Evolutionary conservation across 1,284 basidiomycete species (phyloP), one percentile per base, ranked within the genome.

Genomic region (Apiotrichum domesticum): DNA sequence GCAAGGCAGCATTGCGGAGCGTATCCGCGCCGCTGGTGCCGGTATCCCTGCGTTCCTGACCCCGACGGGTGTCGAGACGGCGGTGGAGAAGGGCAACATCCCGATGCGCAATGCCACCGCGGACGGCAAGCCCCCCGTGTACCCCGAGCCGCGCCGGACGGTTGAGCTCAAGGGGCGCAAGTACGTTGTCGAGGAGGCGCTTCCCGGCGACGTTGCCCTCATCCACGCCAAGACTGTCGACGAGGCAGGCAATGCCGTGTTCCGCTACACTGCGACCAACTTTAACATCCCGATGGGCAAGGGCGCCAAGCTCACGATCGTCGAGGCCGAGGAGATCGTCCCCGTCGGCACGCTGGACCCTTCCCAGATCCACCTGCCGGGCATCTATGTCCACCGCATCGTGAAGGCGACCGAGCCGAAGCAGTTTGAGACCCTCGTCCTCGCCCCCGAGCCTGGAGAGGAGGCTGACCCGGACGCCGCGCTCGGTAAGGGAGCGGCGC

Each of bases 41-140:
- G 93, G 93, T 53, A 92, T 95, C 61, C 93, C 93, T 4, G 93
- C 88, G 6, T 95, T 97, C 80, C 97, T 83, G 77, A 97, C 91
- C 1, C 92, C 91, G 1, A 95, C 93, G 1, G 93, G 92, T 33
- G 87, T 86, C 15, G 84, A 82, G n/a, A 91, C 89, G 11, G 87
- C 88, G 2, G 83, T 90, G 2, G 87, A 90, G 52, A 55, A 61
- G 14, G 75, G 79, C 81, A 57, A 84, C 7, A 88, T 91, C 63
- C 87, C 88, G 21, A 81, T 85, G 63, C 81, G 85, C 35, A 54
- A 93, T 90, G n/a, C 86, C 87, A 7, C 83, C 90, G 15, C 44
- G 35, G 61, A 61, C 49, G 56, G 58, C 43, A 45, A 49, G 61
- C 62, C 93, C 14, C 55, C 55, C 21, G 59, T 42, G 11, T 68